Evolutionary conservation across 345 rosid species (phyloP), one percentile per base, ranked within the genome.

Genomic region (Adansonia digitata): DNA sequence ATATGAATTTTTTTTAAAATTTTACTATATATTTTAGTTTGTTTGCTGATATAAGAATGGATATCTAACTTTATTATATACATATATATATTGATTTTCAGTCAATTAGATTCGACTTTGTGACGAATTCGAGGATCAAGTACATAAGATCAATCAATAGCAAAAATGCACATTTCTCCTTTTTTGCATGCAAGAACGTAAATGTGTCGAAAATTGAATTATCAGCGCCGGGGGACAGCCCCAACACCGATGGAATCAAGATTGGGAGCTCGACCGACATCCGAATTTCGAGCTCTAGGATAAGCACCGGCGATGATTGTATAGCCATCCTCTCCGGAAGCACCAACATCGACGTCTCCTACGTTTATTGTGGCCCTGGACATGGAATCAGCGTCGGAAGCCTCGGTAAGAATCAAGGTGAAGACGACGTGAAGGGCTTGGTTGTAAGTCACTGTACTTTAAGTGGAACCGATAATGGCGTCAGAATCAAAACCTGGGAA

Each of bases 371-470:
- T 52, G 89, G 89, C 26, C 89, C 87, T 4, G 79, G 89, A 37
- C 89, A 86, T 20, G 89, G 89, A 48, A 86, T 86, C 39, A 84
- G 89, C 65, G 71, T 86, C 3, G 89, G 89, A 13, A 86, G 89
- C 74, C 77, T 82, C 2, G 89, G 89, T 18, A 77, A 67, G 59
- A 64, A 46, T 71, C 69, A 69, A 13, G 71, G 79, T 7, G 87
- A 84, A 4, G 39, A 79, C 34, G 76, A 82, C n/a, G 82, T 79
- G 53, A 45, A 45, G 0, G 84, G 76, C 37, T 13, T 65, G 3
- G 62, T 62, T 0, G 85, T 77, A 0, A 81, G 20, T 3, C 53
- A 74, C 5, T 73, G 78, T 71, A 76, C 75, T 1, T 27, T 81
- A 8, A 34, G 4, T 0, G 61, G 52, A n/a, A 68, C 81, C 17